Conservation (phyloP, 352 stramenopile species). For the Phytophthora sojae region DNA sequence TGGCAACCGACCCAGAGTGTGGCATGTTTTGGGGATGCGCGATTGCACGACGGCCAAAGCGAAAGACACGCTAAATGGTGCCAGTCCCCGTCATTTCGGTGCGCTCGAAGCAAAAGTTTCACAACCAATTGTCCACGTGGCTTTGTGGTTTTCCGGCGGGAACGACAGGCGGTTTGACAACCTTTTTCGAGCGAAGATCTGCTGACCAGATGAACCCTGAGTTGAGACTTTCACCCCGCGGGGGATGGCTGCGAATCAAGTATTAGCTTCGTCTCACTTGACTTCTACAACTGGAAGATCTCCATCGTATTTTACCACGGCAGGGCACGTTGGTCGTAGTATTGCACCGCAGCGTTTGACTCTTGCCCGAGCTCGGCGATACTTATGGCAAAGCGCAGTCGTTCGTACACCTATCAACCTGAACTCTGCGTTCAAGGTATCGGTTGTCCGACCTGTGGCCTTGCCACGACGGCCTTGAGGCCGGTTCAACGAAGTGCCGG, state of each 20-base stretch:
- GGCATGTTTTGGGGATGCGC: background rate
- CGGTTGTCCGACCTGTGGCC: background rate
- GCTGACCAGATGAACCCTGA: background rate
- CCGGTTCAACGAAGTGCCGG: background rate
- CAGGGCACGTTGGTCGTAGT: background rate
- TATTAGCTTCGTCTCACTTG: constrained; percentile 1
- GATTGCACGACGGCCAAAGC: background rate
- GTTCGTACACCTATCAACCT: background rate
- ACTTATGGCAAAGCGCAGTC: background rate
- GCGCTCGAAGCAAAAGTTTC: background rate
- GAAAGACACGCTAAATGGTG: too few species aligned
- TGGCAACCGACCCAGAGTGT: background rate
- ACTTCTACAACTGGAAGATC: background rate
- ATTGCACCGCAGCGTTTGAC: background rate
- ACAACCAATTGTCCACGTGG: background rate
- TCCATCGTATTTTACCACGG: background rate
- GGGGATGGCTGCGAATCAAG: background rate
- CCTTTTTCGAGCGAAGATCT: background rate
- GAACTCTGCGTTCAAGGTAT: background rate
- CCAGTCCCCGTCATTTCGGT: background rate
- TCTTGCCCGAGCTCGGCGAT: background rate
- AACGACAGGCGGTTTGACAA: background rate
- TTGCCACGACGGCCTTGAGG: background rate
- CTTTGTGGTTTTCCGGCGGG: background rate
- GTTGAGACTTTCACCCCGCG: background rate